Evolutionary conservation across 768 basidiomycete genomes (phyloP).

Genomic region (Lepiota brunneoincarnata): DNA sequence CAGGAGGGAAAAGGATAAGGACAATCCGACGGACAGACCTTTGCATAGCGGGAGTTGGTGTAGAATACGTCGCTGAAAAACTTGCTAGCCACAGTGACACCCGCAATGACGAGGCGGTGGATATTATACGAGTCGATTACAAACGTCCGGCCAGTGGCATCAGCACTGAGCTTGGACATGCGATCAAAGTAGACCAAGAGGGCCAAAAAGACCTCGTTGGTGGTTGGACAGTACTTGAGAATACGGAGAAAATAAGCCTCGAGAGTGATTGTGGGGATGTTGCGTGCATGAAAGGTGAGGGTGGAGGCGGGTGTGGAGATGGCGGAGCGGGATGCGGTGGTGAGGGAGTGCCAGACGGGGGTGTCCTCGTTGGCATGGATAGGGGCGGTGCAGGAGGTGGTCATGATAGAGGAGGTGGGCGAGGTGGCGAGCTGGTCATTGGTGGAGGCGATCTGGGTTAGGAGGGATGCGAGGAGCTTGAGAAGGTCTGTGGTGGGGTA

Average conservation of each 20-base stretch:
- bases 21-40: constrained; percentile 58
- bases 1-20: neutral
- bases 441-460: constrained; percentile 88
- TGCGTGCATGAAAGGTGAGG: constrained; percentile 93
- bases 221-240: constrained; percentile 96
- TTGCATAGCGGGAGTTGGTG: constrained; percentile 97
- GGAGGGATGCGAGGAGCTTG: constrained; percentile 78
- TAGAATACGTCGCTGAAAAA: constrained; percentile 99
- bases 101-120: constrained; percentile 94
- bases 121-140: constrained; percentile 98
- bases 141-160: constrained; percentile 57
- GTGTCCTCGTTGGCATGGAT: constrained; percentile 28
- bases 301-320: constrained; percentile 76
- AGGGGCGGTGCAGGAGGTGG: constrained; percentile 23
- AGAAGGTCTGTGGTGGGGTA: constrained; percentile 83
- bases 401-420: constrained; percentile 11
- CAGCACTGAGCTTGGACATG: constrained; percentile 69
- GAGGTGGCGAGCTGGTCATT: constrained; percentile 70
- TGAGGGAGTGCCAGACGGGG: constrained; percentile 66
- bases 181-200: constrained; percentile 97
- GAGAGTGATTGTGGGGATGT: constrained; percentile 91
- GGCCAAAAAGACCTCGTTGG: constrained; percentile 95
- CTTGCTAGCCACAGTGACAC: constrained; percentile 98
- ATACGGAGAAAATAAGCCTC: constrained; percentile 94
- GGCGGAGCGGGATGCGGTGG: constrained; percentile 74